These are phyloP conservation scores for Pleodorina starrii DNA, from an alignment of 139 green algal species.

Conservation along the genomic window DNA sequence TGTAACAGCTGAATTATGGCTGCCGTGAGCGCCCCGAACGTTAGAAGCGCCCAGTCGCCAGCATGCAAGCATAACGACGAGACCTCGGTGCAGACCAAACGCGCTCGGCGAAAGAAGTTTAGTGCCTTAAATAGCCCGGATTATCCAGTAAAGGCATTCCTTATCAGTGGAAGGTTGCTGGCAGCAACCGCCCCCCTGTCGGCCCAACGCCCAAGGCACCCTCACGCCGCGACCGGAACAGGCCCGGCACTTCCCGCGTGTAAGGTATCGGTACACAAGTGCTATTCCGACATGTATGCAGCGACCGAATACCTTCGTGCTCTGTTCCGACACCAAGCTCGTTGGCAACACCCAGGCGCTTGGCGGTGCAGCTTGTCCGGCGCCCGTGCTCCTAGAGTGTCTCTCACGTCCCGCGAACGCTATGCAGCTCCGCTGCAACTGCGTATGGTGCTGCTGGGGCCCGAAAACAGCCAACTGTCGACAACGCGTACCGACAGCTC, in stretches of 20 bases:
- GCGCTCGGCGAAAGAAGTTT: not conserved
- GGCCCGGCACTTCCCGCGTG: no score
- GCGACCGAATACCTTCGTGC: not conserved
- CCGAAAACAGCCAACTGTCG: not conserved
- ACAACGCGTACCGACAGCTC: not conserved
- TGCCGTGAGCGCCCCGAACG: not conserved
- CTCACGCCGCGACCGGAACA: no score
- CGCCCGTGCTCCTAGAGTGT: not conserved
- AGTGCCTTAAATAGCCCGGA: not conserved
- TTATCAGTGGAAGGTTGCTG: no score
- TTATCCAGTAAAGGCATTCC: not conserved
- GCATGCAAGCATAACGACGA: not conserved
- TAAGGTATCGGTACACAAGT: no score
- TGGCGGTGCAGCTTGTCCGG: not conserved
- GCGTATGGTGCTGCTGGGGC: not conserved
- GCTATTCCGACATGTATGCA: no score
- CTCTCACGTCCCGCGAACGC: not conserved
- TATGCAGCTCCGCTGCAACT: not conserved
- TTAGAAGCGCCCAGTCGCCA: not conserved
- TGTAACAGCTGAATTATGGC: not conserved
- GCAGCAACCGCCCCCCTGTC: no score
- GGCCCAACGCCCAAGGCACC: no score
- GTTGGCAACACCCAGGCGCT: slow-evolving; percentile 7
- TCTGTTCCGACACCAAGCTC: slow-evolving; percentile 6
- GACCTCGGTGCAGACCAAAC: not conserved